Evolutionary conservation across 345 rosid genomes (phyloP).

Genomic region (Psidium friedrichsthalianum): DNA sequence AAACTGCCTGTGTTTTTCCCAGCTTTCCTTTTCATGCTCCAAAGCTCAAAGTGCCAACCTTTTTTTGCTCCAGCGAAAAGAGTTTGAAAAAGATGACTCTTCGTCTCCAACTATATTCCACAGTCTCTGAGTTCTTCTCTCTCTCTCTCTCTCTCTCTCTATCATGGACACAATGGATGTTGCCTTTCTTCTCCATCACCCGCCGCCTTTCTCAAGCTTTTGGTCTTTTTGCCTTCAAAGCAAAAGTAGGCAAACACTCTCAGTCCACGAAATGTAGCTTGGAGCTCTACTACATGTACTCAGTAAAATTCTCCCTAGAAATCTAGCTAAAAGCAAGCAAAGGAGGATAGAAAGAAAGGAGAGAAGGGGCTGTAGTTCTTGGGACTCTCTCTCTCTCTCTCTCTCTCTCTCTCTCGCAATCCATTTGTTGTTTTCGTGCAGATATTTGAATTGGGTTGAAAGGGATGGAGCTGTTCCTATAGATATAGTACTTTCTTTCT

Average conservation of each 20-base stretch:
- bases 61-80: not conserved
- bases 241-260: not conserved
- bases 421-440: not conserved
- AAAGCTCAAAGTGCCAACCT: not conserved
- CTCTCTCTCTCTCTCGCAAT: not conserved
- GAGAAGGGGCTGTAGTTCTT: not conserved
- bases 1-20: not conserved
- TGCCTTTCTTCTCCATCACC: not conserved
- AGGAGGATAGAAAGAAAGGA: not conserved
- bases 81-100: constrained; percentile 12
- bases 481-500: not conserved
- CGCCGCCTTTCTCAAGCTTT: not conserved
- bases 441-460: not conserved
- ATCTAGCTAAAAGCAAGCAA: not conserved
- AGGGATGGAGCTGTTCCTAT: not conserved
- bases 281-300: not conserved
- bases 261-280: not conserved
- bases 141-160: not conserved
- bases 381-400: not conserved
- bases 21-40: constrained; percentile 8
- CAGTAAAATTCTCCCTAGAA: not conserved
- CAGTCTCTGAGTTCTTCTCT: constrained; percentile 1
- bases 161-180: not conserved
- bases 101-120: constrained; percentile 21
- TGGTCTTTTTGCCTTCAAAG: not conserved